Base-by-base conservation (phyloP, 2,329 filamentous ascomycete genomes). In the Alternaria brassicicola region DNA sequence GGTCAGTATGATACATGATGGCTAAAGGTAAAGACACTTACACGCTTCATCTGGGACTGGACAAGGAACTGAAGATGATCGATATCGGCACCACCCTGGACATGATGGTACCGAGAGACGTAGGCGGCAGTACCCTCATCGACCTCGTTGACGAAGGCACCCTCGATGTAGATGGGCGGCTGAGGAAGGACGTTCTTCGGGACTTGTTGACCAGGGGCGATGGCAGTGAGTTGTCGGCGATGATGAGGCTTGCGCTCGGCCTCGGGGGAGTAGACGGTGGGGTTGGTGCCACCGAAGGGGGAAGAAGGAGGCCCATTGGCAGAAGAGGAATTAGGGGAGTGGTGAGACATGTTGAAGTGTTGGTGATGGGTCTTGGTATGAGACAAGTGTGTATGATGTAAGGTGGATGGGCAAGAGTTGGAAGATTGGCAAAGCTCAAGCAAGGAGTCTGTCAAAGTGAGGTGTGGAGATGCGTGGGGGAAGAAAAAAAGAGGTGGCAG, bases 21-120 rank as follows among this genome's bases (percentile, higher is more conserved):
- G 28, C 17, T 51, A 19, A 51, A 43, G 30, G 17, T 3, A 17
- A 26, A 48, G 47, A 28, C 21, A 68, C 64, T 65, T 61, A 73
- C 72, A 21, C 66, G 58, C 60, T 74, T 75, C 70, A 76, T 72
- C 56, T 66, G 56, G 10, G 67, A 55, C 46, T 72, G 63, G 13
- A 74, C 61, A 13, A 48, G 61, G 47, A 64, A 63, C 8, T 72
- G 51, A 48, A 74, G 68, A 17, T 63, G 59, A 26, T 74, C 71
- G 3, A 59, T 53, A 17, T 71, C 70, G 15, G 47, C n/a, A 21
- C 69, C 72, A 36, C 67, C 68, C 25, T 55, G 21, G 48, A 75
- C 43, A 30, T 64, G 58, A 38, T 71, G 56, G 45, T 68, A 74
- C 4, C 74, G 68, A 23, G 71, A 72, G 43, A 72, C 58, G 57